Percentiles rank a stretch among this genome's conserved stretches.
Evolutionary conservation across 345 rosid genomes (phyloP).

Genomic region (Eucalyptus sideroxylon): DNA sequence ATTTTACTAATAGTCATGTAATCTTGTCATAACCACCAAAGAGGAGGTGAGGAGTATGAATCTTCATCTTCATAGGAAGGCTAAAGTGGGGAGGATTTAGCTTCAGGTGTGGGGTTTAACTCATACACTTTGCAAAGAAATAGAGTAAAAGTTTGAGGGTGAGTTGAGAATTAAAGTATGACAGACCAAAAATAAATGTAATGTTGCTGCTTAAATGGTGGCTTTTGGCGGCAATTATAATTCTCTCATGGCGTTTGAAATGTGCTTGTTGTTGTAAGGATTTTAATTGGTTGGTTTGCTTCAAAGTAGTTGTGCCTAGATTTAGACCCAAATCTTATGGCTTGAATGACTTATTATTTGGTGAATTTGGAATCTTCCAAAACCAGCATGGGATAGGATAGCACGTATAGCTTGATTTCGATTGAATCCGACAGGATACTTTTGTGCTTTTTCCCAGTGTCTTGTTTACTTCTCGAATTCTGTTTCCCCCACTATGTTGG

Average conservation of each 20-base stretch:
- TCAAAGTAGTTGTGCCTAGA: background rate
- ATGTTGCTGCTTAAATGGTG: background rate
- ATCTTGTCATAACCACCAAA: no score
- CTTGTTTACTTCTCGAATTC: background rate
- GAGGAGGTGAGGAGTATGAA: no score
- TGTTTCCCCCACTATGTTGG: background rate
- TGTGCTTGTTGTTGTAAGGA: background rate
- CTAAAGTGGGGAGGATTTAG: no score
- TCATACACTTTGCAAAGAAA: rapidly evolving
- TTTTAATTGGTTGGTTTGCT: background rate
- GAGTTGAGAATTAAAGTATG: no score
- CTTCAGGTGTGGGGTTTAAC: rapidly evolving
- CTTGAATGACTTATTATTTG: background rate
- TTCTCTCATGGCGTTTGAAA: background rate
- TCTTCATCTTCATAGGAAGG: no score
- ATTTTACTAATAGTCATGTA: background rate
- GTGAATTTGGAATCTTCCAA: background rate
- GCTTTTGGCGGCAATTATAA: background rate
- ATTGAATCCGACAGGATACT: background rate
- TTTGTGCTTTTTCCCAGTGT: background rate
- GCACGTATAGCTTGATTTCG: background rate
- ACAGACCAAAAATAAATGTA: no score
- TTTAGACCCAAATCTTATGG: background rate
- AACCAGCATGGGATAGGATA: background rate
- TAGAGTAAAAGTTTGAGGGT: no score